phyloP scores from a whole-genome alignment of 192 early-diverging fungal genomes.

The Entomortierella chlamydospora region DNA sequence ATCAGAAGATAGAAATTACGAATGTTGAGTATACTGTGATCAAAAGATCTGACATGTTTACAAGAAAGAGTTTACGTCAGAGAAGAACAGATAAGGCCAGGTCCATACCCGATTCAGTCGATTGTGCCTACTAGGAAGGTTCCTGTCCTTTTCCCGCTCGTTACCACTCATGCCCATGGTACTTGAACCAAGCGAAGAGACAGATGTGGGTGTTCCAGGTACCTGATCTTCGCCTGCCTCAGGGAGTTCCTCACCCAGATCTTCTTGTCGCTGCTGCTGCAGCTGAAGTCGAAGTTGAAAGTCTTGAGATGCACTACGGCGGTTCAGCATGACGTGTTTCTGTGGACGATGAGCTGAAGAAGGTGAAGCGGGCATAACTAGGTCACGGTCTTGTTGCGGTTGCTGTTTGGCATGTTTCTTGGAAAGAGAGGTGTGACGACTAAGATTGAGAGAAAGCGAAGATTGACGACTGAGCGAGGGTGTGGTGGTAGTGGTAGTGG shows the following conservation, averaged over 20 bases:
- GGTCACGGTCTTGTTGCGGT: conserved; percentile 23
- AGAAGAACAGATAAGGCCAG: not conserved
- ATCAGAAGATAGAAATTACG: not conserved
- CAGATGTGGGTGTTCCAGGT: conserved; percentile 41
- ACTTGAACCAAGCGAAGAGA: conserved; percentile 39
- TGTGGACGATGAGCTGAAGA: conserved; percentile 33
- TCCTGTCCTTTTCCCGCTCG: conserved; percentile 22
- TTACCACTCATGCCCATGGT: conserved; percentile 23
- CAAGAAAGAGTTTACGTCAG: not conserved
- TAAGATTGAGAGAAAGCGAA: conserved; percentile 29
- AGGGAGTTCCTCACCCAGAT: conserved; percentile 37
- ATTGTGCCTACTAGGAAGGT: conserved; percentile 11
- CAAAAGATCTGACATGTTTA: not conserved
- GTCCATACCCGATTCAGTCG: conserved; percentile 36
- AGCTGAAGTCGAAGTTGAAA: conserved; percentile 39
- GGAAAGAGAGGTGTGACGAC: conserved; percentile 39
- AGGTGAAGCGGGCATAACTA: conserved; percentile 29
- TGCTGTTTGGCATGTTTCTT: conserved; percentile 20
- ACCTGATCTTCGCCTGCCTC: conserved; percentile 40
- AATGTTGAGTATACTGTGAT: not conserved
- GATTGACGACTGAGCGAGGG: conserved; percentile 12
- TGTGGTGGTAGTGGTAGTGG: not conserved
- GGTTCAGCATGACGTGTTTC: conserved; percentile 47
- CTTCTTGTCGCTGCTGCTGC: conserved; percentile 41
- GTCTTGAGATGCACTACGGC: conserved; percentile 39